Evolutionary conservation across 148 eudicot species (phyloP), one percentile per base, ranked within the genome.

Genomic region (Camellia lanceoleosa): DNA sequence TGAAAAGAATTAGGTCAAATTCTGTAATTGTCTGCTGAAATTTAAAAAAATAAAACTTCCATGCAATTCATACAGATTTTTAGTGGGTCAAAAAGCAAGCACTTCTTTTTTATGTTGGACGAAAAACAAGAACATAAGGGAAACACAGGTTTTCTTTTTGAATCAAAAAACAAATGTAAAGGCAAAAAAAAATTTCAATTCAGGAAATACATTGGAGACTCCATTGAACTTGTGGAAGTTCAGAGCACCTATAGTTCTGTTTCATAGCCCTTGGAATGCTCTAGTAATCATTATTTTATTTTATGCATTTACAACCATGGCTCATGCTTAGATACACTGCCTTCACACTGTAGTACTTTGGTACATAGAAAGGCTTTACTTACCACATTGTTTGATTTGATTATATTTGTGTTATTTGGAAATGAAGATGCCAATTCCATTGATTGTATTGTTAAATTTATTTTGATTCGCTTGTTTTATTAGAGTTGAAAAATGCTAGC

Each of bases 181-280:
- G 2, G 66, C 38, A 23, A n/a, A 54, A 72, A 16, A 3, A 30
- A 16, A 30, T 58, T 73, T 52, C 14, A 13, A 44, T 13, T 55
- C 5, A 1, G 47, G 59, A 72, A 72, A 72, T 72, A 2, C 58
- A 20, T 12, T 23, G 7, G 61, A 52, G 12, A 20, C 43, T 72
- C 12, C 10, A 51, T n/a, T 20, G n/a, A 20, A 72, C 15, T 19
- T 47, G 54, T 38, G 38, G 54, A 72, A 19, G 75, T 14, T 54
- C 43, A 38, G 8, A 0, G 3, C 43, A 10, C 44, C 23, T 72
- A n/a, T 51, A 46, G 38, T 46, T 70, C 15, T 19, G 23, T 70
- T 18, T 30, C 73, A 43, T 12, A 15, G 73, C 10, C 49, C 41
- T 68, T 70, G 73, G n/a, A 70, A 18, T 71, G 58, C 74, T 51